Conservation (phyloP, 2,329 filamentous ascomycete genomes). For the Aspergillus phoenicis region DNA sequence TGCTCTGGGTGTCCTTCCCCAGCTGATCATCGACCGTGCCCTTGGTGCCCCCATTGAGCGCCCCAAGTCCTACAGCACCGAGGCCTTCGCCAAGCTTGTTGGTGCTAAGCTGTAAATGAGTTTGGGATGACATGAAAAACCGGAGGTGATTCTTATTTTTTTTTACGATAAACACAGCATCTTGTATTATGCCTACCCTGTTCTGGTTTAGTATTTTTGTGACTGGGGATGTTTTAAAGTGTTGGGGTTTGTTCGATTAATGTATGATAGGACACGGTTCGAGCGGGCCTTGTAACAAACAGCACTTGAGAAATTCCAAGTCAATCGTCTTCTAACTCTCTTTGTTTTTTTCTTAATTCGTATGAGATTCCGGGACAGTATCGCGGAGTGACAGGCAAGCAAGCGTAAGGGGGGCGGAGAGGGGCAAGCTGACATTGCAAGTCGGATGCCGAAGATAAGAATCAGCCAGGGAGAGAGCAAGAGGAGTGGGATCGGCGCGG, state of each 20-base stretch:
- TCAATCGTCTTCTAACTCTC: slow-evolving; percentile 8
- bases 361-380: neutral
- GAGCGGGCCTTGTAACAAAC: slow-evolving; percentile 44
- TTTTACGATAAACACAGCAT: slow-evolving; percentile 26
- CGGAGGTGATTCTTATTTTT: slow-evolving; percentile 15
- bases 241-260: slow-evolving; percentile 38
- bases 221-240: slow-evolving; percentile 30
- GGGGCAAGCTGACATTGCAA: neutral
- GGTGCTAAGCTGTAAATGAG: slow-evolving; percentile 79
- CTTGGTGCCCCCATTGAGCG: slow-evolving; percentile 96
- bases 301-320: slow-evolving; percentile 31
- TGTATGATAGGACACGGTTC: slow-evolving; percentile 46
- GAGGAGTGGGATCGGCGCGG: neutral
- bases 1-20: slow-evolving; percentile 95
- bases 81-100: slow-evolving; percentile 91
- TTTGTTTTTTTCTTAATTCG: neutral
- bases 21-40: slow-evolving; percentile 99
- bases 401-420: neutral
- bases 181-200: slow-evolving; percentile 26
- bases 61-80: slow-evolving; percentile 98
- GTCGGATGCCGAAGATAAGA: neutral
- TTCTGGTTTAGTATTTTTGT: slow-evolving; percentile 17
- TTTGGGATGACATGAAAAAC: slow-evolving; percentile 22
- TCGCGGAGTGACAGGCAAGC: neutral
- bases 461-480: neutral